Conservation (phyloP, 495 filamentous ascomycete species). For the Durotheca rogersii region DNA sequence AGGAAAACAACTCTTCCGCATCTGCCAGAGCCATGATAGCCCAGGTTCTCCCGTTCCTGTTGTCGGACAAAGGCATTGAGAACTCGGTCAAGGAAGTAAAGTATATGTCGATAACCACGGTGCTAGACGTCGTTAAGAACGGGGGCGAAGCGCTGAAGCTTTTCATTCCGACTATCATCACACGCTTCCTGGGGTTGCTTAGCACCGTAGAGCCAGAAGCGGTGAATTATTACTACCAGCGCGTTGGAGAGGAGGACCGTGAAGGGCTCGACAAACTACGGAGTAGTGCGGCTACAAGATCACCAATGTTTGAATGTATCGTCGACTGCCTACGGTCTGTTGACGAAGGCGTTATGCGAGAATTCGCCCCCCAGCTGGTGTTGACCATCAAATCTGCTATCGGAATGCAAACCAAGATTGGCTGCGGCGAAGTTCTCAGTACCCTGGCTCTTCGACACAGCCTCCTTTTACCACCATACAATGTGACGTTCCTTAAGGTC, state of each 20-base stretch:
- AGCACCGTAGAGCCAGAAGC: conserved; percentile 83
- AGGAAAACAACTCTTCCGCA: conserved; percentile 69
- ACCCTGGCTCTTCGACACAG: conserved; percentile 80
- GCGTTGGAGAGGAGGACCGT: conserved; percentile 80
- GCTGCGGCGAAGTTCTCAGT: conserved; percentile 79
- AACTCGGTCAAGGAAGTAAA: conserved; percentile 84
- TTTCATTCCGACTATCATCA: conserved; percentile 78
- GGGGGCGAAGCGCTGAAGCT: conserved; percentile 70
- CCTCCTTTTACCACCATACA: conserved; percentile 72
- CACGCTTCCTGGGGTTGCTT: conserved; percentile 74
- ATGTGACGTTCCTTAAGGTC: conserved; percentile 72
- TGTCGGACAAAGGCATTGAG: conserved; percentile 86
- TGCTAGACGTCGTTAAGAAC: conserved; percentile 86
- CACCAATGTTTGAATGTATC: conserved; percentile 92
- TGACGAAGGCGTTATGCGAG: conserved; percentile 71
- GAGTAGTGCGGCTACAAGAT: conserved; percentile 72
- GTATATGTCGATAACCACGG: conserved; percentile 66
- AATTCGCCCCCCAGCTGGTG: conserved; percentile 69
- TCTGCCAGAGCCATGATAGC: conserved; percentile 76
- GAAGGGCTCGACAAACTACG: conserved; percentile 85
- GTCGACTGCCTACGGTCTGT: conserved; percentile 85
- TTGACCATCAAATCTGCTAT: conserved; percentile 79
- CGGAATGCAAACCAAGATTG: conserved; percentile 90
- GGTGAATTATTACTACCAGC: conserved; percentile 89
- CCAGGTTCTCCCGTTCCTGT: conserved; percentile 82